Percentiles rank a stretch among this genome's conserved stretches.
Conservation (phyloP, 2,329 filamentous ascomycete genomes). For the Nothophoma quercina region DNA sequence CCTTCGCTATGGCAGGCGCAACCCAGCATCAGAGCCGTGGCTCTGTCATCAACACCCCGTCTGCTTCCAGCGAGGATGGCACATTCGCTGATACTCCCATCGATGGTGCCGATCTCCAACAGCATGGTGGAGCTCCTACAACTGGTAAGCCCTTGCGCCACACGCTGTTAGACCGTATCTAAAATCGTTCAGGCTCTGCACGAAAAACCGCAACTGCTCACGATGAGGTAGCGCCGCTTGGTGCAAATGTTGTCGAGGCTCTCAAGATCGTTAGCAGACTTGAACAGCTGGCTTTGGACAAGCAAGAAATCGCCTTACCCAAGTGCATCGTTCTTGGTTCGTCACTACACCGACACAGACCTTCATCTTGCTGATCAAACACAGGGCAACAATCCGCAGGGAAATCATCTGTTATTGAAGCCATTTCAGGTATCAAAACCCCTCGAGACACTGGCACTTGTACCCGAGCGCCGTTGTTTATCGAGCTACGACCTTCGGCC, state of each 20-base stretch:
- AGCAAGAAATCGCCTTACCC: constrained; percentile 71
- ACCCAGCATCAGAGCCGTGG: neutral
- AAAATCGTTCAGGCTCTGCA: neutral
- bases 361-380: neutral
- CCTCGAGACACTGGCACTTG: constrained; percentile 76
- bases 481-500: constrained; percentile 68
- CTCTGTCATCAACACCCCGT: neutral
- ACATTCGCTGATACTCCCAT: neutral
- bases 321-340: constrained; percentile 80
- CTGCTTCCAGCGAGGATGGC: neutral
- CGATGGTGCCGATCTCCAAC: neutral
- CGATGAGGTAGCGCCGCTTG: constrained; percentile 53
- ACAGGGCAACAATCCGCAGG: constrained; percentile 77
- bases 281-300: constrained; percentile 74
- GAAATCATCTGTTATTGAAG: constrained; percentile 70
- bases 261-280: constrained; percentile 71
- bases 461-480: constrained; percentile 82
- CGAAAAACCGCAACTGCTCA: neutral
- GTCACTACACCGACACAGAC: neutral
- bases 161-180: neutral
- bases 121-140: neutral
- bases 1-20: neutral
- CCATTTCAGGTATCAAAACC: constrained; percentile 69
- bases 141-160: neutral
- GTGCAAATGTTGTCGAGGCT: constrained; percentile 68